A percentile compares a stretch with the other conserved stretches of the same genome.
phyloP scores from a whole-genome alignment of 768 basidiomycete genomes.

The Lentinula edodes region DNA sequence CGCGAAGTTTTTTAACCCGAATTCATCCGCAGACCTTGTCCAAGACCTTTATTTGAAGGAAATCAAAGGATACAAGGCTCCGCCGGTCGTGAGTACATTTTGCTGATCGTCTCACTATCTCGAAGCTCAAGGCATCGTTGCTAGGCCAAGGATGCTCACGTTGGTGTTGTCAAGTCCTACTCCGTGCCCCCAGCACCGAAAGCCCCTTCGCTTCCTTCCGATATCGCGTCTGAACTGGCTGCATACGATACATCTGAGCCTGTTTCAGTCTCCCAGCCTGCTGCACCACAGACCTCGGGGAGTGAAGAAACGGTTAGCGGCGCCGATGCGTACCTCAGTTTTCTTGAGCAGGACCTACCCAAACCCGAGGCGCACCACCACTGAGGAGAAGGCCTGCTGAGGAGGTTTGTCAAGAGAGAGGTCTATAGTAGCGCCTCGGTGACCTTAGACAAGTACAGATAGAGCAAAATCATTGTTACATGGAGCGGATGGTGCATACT shows the following conservation, averaged over 20 bases:
- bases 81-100: slow-evolving; percentile 52
- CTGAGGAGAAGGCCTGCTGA: background rate
- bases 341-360: slow-evolving; percentile 79
- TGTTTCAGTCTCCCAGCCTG: slow-evolving; percentile 32
- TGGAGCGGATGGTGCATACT: background rate
- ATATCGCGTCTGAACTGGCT: slow-evolving; percentile 84
- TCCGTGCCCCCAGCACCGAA: slow-evolving; percentile 68
- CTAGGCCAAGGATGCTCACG: slow-evolving; percentile 87
- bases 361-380: slow-evolving; percentile 40
- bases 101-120: background rate
- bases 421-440: background rate
- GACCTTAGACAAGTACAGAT: background rate
- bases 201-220: slow-evolving; percentile 68
- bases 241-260: slow-evolving; percentile 86
- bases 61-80: slow-evolving; percentile 85
- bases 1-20: slow-evolving; percentile 24
- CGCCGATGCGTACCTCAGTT: slow-evolving; percentile 72
- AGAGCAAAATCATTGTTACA: background rate
- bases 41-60: slow-evolving; percentile 91
- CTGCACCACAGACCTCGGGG: slow-evolving; percentile 23
- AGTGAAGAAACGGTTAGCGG: slow-evolving; percentile 41
- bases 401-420: background rate
- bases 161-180: slow-evolving; percentile 82
- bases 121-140: background rate
- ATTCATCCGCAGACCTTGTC: slow-evolving; percentile 69